Conservation (phyloP, 1,284 basidiomycete genomes). For the Vanrija pseudolonga region DNA sequence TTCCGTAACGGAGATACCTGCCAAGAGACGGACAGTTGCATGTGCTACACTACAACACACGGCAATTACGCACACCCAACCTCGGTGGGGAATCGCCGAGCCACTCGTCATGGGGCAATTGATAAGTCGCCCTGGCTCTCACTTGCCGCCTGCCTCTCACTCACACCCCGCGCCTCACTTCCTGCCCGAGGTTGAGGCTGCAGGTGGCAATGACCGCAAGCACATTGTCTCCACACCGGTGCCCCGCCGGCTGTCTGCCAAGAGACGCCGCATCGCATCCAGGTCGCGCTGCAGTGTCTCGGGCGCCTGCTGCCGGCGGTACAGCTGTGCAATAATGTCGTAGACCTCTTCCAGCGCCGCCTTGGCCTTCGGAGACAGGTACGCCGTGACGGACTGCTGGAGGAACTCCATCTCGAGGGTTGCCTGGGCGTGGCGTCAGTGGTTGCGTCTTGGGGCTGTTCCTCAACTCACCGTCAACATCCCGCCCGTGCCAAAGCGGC, state of each 20-base stretch:
- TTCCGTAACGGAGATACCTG: too few species aligned
- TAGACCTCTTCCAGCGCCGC: slow-evolving; percentile 84
- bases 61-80: too few species aligned
- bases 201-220: slow-evolving; percentile 23
- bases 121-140: too few species aligned
- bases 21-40: too few species aligned
- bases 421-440: slow-evolving; percentile 54
- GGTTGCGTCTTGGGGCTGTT: too few species aligned
- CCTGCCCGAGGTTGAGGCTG: not conserved
- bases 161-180: too few species aligned
- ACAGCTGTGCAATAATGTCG: slow-evolving; percentile 88
- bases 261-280: slow-evolving; percentile 83
- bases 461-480: slow-evolving; percentile 65
- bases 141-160: too few species aligned
- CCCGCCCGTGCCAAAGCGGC: slow-evolving; percentile 92
- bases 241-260: slow-evolving; percentile 78
- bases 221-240: slow-evolving; percentile 95
- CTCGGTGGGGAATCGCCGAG: too few species aligned
- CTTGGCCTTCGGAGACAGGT: slow-evolving; percentile 75
- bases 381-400: slow-evolving; percentile 85
- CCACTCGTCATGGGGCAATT: too few species aligned
- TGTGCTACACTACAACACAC: too few species aligned
- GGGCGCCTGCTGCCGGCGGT: slow-evolving; percentile 59
- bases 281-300: slow-evolving; percentile 81
- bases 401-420: slow-evolving; percentile 99